Conservation (phyloP, 768 basidiomycete species). For the Vararia minispora region DNA sequence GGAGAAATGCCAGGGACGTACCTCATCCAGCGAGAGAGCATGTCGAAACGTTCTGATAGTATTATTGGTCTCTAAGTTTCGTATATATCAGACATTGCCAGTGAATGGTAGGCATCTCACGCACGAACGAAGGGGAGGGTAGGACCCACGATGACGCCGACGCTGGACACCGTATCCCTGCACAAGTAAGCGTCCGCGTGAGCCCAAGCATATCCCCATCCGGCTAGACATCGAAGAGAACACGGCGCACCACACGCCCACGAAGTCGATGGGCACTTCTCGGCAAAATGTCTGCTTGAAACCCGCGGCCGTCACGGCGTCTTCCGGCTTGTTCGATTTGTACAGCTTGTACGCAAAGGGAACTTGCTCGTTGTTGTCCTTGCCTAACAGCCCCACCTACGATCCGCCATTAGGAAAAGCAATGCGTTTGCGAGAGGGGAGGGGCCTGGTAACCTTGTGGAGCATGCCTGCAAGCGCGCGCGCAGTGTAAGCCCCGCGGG, state of each 20-base stretch:
- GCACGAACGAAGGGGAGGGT: constrained; percentile 67
- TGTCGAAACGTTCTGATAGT: constrained; percentile 66
- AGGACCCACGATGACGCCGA: constrained; percentile 48
- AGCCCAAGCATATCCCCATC: no score
- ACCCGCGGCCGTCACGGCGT: constrained; percentile 38
- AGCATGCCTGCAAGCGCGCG: constrained; percentile 74
- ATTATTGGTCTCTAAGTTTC: constrained; percentile 40
- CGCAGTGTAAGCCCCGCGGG: constrained; percentile 54
- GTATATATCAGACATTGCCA: no score
- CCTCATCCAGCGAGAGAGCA: constrained; percentile 70
- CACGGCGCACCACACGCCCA: constrained; percentile 59
- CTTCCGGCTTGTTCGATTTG: constrained; percentile 35
- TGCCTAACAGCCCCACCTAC: constrained; percentile 62
- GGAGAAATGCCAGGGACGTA: no score
- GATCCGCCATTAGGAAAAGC: not conserved
- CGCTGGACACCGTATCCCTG: constrained; percentile 75
- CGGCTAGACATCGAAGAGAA: not conserved
- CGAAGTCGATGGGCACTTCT: constrained; percentile 60
- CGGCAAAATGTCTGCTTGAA: constrained; percentile 68
- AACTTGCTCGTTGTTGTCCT: constrained; percentile 57
- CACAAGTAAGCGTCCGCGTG: constrained; percentile 3
- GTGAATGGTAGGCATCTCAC: no score
- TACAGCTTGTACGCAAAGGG: constrained; percentile 70
- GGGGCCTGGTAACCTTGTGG: constrained; percentile 36
- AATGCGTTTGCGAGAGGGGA: not conserved